These are phyloP conservation scores for Alternaria longipes DNA, from an alignment of 2,329 filamentous ascomycete genomes.

Conservation along the genomic window DNA sequence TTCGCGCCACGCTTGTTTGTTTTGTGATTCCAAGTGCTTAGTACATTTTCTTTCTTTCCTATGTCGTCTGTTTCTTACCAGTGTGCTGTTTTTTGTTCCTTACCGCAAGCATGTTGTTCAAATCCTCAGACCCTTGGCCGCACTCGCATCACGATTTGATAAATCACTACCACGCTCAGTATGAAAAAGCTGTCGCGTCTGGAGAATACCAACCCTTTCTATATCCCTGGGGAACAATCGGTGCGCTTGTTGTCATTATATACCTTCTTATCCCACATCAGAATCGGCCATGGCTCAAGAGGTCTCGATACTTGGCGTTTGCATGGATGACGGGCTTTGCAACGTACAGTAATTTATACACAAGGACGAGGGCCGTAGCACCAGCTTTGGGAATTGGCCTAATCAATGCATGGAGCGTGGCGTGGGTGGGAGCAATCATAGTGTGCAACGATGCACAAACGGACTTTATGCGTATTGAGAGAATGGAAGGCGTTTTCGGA, in stretches of 20 bases:
- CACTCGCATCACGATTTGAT: constrained; percentile 46
- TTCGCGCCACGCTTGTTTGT: constrained; percentile 25
- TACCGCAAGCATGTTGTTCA: constrained; percentile 22
- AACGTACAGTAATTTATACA: constrained; percentile 55
- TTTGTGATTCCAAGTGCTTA: constrained; percentile 12
- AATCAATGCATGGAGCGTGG: constrained; percentile 61
- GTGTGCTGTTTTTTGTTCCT: constrained; percentile 6
- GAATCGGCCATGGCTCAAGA: constrained; percentile 50
- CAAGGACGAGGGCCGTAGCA: constrained; percentile 60
- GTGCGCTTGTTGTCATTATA: constrained; percentile 54
- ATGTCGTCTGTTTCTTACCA: constrained; percentile 10
- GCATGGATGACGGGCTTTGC: constrained; percentile 55
- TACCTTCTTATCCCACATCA: constrained; percentile 63
- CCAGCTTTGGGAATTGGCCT: constrained; percentile 66
- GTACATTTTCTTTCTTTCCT: constrained; percentile 1
- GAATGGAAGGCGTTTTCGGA: constrained; percentile 41
- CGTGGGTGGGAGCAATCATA: constrained; percentile 64
- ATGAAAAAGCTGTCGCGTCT: constrained; percentile 51
- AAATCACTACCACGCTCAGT: constrained; percentile 51
- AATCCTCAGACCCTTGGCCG: constrained; percentile 35
- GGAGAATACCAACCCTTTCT: constrained; percentile 55
- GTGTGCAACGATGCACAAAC: constrained; percentile 64
- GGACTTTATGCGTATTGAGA: constrained; percentile 66
- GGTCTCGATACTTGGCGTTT: constrained; percentile 58
- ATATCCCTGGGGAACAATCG: constrained; percentile 55